Evolutionary conservation across 805 yeast genomes (phyloP).

Genomic region (Candida morakotiae): DNA sequence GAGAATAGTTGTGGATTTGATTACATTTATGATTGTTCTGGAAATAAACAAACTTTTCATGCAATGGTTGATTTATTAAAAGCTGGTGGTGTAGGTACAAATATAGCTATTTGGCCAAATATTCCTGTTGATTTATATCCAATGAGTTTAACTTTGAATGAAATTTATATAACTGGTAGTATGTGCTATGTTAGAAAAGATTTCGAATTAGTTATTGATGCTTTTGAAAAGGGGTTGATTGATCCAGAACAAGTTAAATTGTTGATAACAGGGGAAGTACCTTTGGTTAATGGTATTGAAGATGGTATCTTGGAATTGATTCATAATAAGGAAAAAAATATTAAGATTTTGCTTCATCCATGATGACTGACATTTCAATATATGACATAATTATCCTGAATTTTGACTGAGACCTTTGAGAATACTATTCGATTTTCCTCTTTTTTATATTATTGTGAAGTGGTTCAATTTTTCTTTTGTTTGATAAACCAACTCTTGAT

Average conservation of each 20-base stretch:
- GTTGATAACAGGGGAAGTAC: conserved; percentile 52
- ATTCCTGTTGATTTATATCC: conserved; percentile 46
- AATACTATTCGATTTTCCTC: neutral
- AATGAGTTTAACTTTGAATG: conserved; percentile 51
- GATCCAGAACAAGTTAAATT: conserved; percentile 35
- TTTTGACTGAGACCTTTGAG: no score
- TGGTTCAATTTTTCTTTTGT: conserved; percentile 18
- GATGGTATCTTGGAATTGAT: conserved; percentile 50
- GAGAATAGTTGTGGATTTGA: conserved; percentile 43
- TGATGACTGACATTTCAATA: no score
- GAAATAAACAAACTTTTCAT: conserved; percentile 49
- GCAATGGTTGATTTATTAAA: conserved; percentile 46
- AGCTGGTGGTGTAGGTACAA: conserved; percentile 52
- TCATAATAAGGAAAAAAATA: conserved; percentile 49
- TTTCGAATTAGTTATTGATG: conserved; percentile 48
- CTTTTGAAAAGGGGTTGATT: conserved; percentile 11
- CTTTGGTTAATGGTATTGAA: conserved; percentile 46
- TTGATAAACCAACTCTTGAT: conserved; percentile 24
- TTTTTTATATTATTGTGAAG: conserved; percentile 16
- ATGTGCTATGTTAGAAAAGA: conserved; percentile 58
- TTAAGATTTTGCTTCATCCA: conserved; percentile 48
- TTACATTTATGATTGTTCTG: conserved; percentile 51
- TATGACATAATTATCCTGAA: no score
- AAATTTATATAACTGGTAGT: conserved; percentile 53
- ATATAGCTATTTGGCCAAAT: conserved; percentile 63